Conservation (phyloP, 2,329 filamentous ascomycete species). For the Fusarium albidum region DNA sequence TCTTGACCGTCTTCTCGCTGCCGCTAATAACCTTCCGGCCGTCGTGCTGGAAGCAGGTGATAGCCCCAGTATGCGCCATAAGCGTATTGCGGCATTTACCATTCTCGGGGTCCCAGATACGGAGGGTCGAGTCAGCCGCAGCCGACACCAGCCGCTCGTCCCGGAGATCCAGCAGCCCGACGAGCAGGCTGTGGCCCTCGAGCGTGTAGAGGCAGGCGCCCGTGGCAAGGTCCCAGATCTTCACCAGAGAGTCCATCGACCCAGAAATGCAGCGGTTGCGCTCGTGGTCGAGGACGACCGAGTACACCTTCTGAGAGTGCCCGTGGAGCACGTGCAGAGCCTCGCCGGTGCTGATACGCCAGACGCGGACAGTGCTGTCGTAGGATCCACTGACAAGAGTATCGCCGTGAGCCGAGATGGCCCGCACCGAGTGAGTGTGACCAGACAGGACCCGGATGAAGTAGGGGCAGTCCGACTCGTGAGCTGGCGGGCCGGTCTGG, state of each 20-base stretch:
- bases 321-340: conserved; percentile 83
- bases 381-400: conserved; percentile 98
- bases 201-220: conserved; percentile 87
- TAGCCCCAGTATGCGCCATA: conserved; percentile 93
- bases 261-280: conserved; percentile 97
- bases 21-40: conserved; percentile 96
- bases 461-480: conserved; percentile 86
- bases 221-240: conserved; percentile 94
- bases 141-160: conserved; percentile 93
- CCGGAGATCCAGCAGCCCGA: conserved; percentile 88
- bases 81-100: conserved; percentile 90
- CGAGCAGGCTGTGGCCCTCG: conserved; percentile 90
- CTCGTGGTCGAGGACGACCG: conserved; percentile 90
- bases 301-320: conserved; percentile 94
- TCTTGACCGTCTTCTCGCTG: conserved; percentile 94
- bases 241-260: conserved; percentile 97
- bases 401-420: conserved; percentile 93
- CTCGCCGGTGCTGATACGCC: conserved; percentile 97
- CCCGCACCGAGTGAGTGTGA: conserved; percentile 92
- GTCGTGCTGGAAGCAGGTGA: conserved; percentile 98
- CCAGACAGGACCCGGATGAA: conserved; percentile 88
- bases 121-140: conserved; percentile 91
- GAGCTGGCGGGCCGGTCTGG: conserved; percentile 78
- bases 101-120: conserved; percentile 96
- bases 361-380: conserved; percentile 92